Evolutionary conservation across 2,329 filamentous ascomycete genomes (phyloP), one percentile per base, ranked within the genome.

Genomic region (Fusarium fujikuroi): DNA sequence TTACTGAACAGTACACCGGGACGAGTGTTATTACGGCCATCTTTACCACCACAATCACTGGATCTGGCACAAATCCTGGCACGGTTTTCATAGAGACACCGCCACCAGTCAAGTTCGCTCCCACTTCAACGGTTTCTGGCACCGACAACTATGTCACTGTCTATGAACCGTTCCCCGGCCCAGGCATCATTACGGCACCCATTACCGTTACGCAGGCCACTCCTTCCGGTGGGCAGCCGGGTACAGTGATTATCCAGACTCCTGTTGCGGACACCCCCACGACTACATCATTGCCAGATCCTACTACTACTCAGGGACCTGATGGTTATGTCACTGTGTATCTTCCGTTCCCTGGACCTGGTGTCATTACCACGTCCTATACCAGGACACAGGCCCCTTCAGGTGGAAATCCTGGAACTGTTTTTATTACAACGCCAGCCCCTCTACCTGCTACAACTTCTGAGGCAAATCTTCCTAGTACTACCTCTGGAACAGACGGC

Each of bases 11-110:
- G 28, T 71, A 71, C 37, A 47, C 43, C n/a, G 68, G 68, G 15
- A 56, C 66, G 9, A 30, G 37, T 15, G 42, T 61, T 7, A 72
- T 72, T 36, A 73, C 70, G 3, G 70, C 69, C 23, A 59, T 65
- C 19, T 58, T 73, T 18, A 72, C 70, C 9, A 73, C 47, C 7
- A 73, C 69, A 9, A n/a, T 71, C 5, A 34, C 34, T 9, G 68
- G 28, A 21, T 69, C 69, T 19, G 69, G 63, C 25, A 63, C 69
- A 9, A 49, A 49, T 18, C 69, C 69, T 12, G 70, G 70, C 37
- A 73, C 70, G 12, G 60, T 72, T 21, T 73, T 44, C 14, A 72
- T 72, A 6, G 70, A 73, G 60, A 66, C 67, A 25, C 68, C 68
- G 8, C 66, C 68, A 15, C 50, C 67, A 28, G 15, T 62, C 40